A percentile compares a stretch with the other conserved stretches of the same genome.
Evolutionary conservation across 1,139 yeast genomes (phyloP).

Genomic region (Entelexis paramagnoliae): DNA sequence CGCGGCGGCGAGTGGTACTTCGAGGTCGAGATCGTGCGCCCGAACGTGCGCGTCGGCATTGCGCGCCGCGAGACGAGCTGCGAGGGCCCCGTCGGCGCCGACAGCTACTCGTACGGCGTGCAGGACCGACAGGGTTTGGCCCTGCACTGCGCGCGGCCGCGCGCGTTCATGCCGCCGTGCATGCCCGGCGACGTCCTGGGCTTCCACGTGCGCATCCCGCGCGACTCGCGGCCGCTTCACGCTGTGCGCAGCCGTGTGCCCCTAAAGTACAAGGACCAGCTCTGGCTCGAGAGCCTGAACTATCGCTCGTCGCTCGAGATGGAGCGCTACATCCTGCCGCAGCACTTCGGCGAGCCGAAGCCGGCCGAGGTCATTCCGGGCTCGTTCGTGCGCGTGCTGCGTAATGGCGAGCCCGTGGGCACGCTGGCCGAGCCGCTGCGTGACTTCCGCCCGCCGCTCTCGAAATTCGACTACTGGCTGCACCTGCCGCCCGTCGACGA

Average conservation of each 20-base stretch:
- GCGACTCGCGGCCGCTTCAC: slow-evolving; percentile 26
- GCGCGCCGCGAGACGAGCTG: slow-evolving; percentile 77
- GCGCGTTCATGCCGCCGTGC: slow-evolving; percentile 48
- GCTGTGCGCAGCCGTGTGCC: slow-evolving; percentile 75
- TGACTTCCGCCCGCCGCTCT: slow-evolving; percentile 70
- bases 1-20: slow-evolving; percentile 72
- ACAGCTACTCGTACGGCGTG: slow-evolving; percentile 86
- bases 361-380: slow-evolving; percentile 37
- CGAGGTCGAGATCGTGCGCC: slow-evolving; percentile 52
- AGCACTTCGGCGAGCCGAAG: slow-evolving; percentile 23
- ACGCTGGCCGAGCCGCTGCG: slow-evolving; percentile 55
- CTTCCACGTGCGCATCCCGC: slow-evolving; percentile 61
- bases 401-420: slow-evolving; percentile 59
- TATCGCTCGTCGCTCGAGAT: slow-evolving; percentile 65
- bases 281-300: slow-evolving; percentile 80
- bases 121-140: slow-evolving; percentile 74
- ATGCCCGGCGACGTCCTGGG: slow-evolving; percentile 76
- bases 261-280: slow-evolving; percentile 63
- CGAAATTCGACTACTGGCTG: slow-evolving; percentile 30
- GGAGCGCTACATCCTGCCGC: slow-evolving; percentile 49
- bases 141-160: slow-evolving; percentile 64
- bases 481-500: slow-evolving; percentile 42
- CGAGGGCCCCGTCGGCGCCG: slow-evolving; percentile 94
- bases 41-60: slow-evolving; percentile 62
- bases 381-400: slow-evolving; percentile 55